Conservation (phyloP, 805 yeast genomes). For the Saturnispora galanensis region DNA sequence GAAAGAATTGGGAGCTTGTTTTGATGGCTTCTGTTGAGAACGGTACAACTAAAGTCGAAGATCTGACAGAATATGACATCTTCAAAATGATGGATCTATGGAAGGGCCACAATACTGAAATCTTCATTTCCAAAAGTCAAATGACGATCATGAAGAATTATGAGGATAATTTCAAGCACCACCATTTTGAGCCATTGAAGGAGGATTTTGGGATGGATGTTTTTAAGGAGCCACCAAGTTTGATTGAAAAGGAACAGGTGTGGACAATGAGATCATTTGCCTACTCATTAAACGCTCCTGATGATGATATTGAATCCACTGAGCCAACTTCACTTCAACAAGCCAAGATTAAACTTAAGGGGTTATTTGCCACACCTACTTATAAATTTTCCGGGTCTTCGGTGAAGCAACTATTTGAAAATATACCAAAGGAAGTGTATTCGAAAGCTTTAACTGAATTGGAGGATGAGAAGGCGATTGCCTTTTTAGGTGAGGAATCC, state of each 20-base stretch:
- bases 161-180: slow-evolving; percentile 39
- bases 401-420: slow-evolving; percentile 38
- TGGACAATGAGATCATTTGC: slow-evolving; percentile 39
- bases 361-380: slow-evolving; percentile 48
- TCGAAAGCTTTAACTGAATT: slow-evolving; percentile 41
- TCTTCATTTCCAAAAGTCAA: slow-evolving; percentile 24
- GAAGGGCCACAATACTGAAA: slow-evolving; percentile 36
- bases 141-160: slow-evolving; percentile 27
- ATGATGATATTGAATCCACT: no score
- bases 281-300: slow-evolving; percentile 16
- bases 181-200: slow-evolving; percentile 30
- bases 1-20: slow-evolving; percentile 56
- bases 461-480: slow-evolving; percentile 47
- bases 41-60: slow-evolving; percentile 39
- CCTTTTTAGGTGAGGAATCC: slow-evolving; percentile 37
- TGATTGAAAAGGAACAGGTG: slow-evolving; percentile 59
- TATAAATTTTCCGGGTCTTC: slow-evolving; percentile 35
- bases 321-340: slow-evolving; percentile 24
- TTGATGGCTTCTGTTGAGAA: slow-evolving; percentile 49
- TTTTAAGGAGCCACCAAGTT: slow-evolving; percentile 43
- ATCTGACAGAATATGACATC: slow-evolving; percentile 43
- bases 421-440: slow-evolving; percentile 36
- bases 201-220: slow-evolving; percentile 29
- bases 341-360: slow-evolving; percentile 36
- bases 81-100: slow-evolving; percentile 50